These are phyloP conservation scores for Neurospora sp. DNA, from an alignment of 495 filamentous ascomycete species.

Conservation along the genomic window DNA sequence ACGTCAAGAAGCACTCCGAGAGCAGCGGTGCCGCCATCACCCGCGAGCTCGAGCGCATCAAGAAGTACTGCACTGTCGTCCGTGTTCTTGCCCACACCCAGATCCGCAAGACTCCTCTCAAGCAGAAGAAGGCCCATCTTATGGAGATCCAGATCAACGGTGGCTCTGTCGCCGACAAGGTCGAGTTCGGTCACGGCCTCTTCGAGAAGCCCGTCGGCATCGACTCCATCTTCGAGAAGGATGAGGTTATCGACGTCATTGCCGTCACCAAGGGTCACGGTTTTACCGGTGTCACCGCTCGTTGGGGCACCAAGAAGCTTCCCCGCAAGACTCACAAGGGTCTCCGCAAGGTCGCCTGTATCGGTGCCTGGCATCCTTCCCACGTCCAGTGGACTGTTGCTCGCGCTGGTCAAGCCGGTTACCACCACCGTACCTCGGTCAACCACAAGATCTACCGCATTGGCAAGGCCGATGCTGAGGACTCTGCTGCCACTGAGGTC, in stretches of 20 bases:
- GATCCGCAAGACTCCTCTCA: slow-evolving; percentile 97
- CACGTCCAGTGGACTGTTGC: slow-evolving; percentile 99
- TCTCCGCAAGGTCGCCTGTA: slow-evolving; percentile 99
- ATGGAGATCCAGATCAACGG: slow-evolving; percentile 99
- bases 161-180: slow-evolving; percentile 88
- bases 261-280: slow-evolving; percentile 99
- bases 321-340: slow-evolving; percentile 99
- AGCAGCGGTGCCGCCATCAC: slow-evolving; percentile 77
- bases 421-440: slow-evolving; percentile 99
- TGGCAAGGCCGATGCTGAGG: slow-evolving; percentile 77
- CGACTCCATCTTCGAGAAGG: slow-evolving; percentile 93
- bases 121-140: slow-evolving; percentile 99
- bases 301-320: slow-evolving; percentile 99
- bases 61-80: slow-evolving; percentile 99
- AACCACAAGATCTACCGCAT: slow-evolving; percentile 99
- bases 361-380: slow-evolving; percentile 99
- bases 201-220: slow-evolving; percentile 98
- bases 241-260: slow-evolving; percentile 99
- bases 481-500: slow-evolving; percentile 88
- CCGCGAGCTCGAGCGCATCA: slow-evolving; percentile 97
- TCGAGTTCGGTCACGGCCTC: slow-evolving; percentile 82
- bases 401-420: slow-evolving; percentile 99
- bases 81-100: slow-evolving; percentile 98
- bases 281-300: slow-evolving; percentile 89
- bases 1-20: slow-evolving; percentile 99